Evolutionary conservation across 148 eudicot genomes (phyloP).

Genomic region (Cornus florida): DNA sequence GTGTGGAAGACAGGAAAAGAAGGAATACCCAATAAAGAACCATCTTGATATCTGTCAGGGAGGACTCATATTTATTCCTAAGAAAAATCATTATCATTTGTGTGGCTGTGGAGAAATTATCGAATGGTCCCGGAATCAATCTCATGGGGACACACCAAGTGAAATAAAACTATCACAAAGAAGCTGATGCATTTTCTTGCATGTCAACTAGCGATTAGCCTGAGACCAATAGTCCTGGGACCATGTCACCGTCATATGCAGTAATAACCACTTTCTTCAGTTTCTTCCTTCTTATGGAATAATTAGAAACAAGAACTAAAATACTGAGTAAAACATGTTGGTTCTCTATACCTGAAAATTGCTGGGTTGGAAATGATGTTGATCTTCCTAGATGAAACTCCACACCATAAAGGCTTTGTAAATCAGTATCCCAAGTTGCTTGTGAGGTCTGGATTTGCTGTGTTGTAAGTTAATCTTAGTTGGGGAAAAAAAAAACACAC

Average conservation of each 20-base stretch:
- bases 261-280: slow-evolving; percentile 7
- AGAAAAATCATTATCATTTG: slow-evolving; percentile 19
- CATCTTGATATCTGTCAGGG: neutral
- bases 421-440: slow-evolving; percentile 69
- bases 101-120: slow-evolving; percentile 9
- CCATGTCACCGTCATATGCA: slow-evolving; percentile 19
- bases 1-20: slow-evolving; percentile 39
- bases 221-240: too few relatives aligned
- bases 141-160: too few relatives aligned
- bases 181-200: too few relatives aligned
- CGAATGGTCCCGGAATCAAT: too few relatives aligned
- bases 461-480: slow-evolving; percentile 5
- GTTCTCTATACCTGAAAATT: slow-evolving; percentile 62
- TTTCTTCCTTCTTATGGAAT: slow-evolving; percentile 1
- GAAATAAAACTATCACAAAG: too few relatives aligned
- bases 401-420: slow-evolving; percentile 54
- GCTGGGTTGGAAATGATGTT: slow-evolving; percentile 49
- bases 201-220: too few relatives aligned
- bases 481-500: neutral
- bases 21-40: slow-evolving; percentile 27
- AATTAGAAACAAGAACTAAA: neutral
- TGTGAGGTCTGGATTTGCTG: slow-evolving; percentile 58
- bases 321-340: neutral
- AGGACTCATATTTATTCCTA: slow-evolving; percentile 5
- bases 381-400: slow-evolving; percentile 75